Conservation (phyloP, 2,329 filamentous ascomycete genomes). For the Teratosphaeria zuluensis region DNA sequence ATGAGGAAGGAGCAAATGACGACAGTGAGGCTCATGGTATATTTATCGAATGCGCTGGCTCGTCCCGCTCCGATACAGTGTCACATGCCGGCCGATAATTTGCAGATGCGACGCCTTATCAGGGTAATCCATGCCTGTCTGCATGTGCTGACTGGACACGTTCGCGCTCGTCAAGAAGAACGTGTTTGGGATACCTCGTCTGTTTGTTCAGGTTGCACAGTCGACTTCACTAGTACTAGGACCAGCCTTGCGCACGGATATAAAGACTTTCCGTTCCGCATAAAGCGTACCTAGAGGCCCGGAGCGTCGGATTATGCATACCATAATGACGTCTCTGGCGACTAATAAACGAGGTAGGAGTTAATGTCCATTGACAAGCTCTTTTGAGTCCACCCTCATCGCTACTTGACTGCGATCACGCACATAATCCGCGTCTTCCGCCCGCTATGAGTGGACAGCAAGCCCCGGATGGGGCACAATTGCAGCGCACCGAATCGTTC, state of each 20-base stretch:
- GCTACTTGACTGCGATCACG: background rate
- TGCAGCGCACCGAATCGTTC: slow-evolving; percentile 9
- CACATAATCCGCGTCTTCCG: background rate
- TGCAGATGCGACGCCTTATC: background rate
- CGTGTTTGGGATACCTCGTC: background rate
- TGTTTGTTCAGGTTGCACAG: no score
- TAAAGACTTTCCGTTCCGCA: background rate
- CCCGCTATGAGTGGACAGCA: background rate
- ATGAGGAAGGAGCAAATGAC: background rate
- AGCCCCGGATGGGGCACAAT: background rate
- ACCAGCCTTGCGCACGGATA: background rate
- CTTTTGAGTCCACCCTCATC: background rate
- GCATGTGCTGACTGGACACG: background rate
- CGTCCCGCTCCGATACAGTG: background rate
- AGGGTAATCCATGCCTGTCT: background rate
- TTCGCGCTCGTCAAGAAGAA: background rate
- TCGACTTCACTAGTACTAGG: no score
- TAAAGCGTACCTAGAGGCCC: background rate
- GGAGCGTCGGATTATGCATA: background rate
- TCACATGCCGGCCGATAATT: background rate
- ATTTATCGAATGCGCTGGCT: background rate
- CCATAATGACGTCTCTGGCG: background rate
- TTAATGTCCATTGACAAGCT: background rate
- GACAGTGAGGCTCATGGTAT: background rate
- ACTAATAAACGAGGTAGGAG: background rate